Base-by-base conservation (phyloP, 805 yeast species). In the Brettanomyces naardenensis region DNA sequence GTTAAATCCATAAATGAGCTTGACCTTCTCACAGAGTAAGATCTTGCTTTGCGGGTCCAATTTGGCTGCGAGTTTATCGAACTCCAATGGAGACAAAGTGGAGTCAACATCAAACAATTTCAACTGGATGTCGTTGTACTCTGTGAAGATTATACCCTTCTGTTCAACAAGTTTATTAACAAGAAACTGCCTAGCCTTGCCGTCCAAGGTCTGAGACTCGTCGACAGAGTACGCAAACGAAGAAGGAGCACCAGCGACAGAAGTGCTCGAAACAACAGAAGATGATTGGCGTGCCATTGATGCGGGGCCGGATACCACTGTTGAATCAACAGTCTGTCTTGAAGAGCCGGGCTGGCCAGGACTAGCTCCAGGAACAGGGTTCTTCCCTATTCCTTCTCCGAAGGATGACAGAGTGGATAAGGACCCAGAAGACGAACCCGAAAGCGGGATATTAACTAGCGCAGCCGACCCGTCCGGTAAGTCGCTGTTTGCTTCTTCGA, bases 81-180 rank as follows among this genome's bases (percentile, higher is more conserved):
- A 53, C 41, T 54, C 58, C 1, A 9, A 6, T 1, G 52, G 45
- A 13, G 46, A 46, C 10, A 54, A 19, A 2, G 54, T 45, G 19
- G 55, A 52, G 27, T 53, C 58, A 5, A 53, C 58, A 36, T 54
- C 59, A 33, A 53, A 53, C 14, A 52, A 37, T 33, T 46, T 52
- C 23, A 54, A 38, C 33, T 54, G 57, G 17, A 52, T 48, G n/a
- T 48, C 53, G 28, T 43, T 42, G 22, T 40, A 43, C 35, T 54
- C 53, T 1, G 58, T 51, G 32, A 49, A 53, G 9, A 53, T 43
- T 9, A 54, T 44, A 4, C 59, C 59, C 30, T 51, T 54, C 33
- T 48, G 53, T 21, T 44, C 44, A 3, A 34, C 18, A 15, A 54
- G 37, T 26, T 41, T 47, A 6, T 41, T 39, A 15, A 46, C 29